Base-by-base conservation (phyloP, 306 rosid species). In the Macrotyloma uniflorum region DNA sequence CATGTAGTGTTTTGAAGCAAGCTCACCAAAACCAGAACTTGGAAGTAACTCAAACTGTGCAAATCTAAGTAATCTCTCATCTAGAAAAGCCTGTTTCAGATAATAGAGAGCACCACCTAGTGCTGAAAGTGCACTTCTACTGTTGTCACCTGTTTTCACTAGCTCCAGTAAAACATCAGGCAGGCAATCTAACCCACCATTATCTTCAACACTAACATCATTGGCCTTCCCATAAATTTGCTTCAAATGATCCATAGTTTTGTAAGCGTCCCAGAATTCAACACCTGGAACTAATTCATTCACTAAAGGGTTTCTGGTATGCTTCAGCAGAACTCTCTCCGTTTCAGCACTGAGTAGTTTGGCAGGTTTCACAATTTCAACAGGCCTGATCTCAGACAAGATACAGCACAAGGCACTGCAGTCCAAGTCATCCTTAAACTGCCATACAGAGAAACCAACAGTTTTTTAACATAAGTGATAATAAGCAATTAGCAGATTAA, bases 91-190 rank as follows among this genome's bases (percentile, higher is more conserved):
- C 89, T 95, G 99, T 82, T 88, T 95, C 78, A 95, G 88, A 88
- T 91, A 95, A 90, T 85, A 95, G 70, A 95, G 92, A 62, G 87
- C 83, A 65, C 98, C 99, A 12, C 99, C 99, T 70, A 95, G 93
- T 70, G 99, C 99, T 76, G 97, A 91, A 89, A 95, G 93, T 62
- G 97, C 99, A 88, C 74, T 86, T 75, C 78, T 83, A 68, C 90
- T 85, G 67, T 83, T 75, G 66, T 87, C 84, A 1, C 82, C 89
- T 26, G 83, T 84, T 85, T 82, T 84, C 51, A 87, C 83, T 45
- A 95, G 84, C 86, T 91, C 90, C 81, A 77, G 82, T 79, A 95
- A 82, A 81, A 91, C 91, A 85, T 84, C 91, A 74, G 96, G 97
- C 76, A 92, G 80, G 82, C 70, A 79, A 57, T 75, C 81, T 75